phyloP scores from a whole-genome alignment of 768 basidiomycete genomes.

The Leccinum arenicola region DNA sequence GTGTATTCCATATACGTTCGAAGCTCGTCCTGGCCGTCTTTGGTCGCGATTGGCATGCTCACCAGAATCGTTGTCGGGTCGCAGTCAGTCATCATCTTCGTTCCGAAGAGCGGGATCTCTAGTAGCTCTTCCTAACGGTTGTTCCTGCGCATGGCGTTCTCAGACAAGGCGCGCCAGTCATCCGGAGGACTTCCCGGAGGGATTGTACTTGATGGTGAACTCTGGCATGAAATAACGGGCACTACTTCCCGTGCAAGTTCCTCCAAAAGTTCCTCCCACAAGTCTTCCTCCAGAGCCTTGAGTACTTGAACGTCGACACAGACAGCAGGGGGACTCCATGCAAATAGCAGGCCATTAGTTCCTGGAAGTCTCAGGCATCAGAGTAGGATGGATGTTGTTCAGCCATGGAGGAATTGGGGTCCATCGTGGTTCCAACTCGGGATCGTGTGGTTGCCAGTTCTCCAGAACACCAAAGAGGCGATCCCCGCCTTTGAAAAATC shows the following conservation, averaged over 20 bases:
- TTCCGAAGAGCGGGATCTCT: constrained; percentile 13
- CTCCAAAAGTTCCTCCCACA: not conserved
- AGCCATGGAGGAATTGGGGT: not conserved
- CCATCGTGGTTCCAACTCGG: not conserved
- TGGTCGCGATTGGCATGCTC: constrained; percentile 3
- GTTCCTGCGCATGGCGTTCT: not conserved
- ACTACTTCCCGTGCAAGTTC: not conserved
- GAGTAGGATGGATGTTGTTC: not conserved
- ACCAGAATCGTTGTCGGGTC: constrained; percentile 7
- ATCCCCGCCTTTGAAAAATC: not conserved
- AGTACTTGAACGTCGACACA: not conserved
- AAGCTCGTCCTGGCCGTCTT: constrained; percentile 3
- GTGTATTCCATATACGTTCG: constrained; percentile 22
- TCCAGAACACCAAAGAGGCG: not conserved
- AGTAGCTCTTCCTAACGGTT: not conserved
- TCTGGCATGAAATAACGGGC: not conserved
- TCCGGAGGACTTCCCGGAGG: not conserved
- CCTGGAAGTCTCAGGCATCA: not conserved
- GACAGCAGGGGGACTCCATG: not conserved
- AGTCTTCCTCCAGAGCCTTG: not conserved
- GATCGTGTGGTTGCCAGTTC: not conserved
- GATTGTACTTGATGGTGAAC: not conserved
- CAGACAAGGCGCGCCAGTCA: not conserved
- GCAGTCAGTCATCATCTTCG: constrained; percentile 7
- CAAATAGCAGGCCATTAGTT: not conserved